Percentiles rank a stretch among this genome's conserved stretches.
Conservation (phyloP, 1,284 basidiomycete genomes). For the Xerocomus nothofagi region DNA sequence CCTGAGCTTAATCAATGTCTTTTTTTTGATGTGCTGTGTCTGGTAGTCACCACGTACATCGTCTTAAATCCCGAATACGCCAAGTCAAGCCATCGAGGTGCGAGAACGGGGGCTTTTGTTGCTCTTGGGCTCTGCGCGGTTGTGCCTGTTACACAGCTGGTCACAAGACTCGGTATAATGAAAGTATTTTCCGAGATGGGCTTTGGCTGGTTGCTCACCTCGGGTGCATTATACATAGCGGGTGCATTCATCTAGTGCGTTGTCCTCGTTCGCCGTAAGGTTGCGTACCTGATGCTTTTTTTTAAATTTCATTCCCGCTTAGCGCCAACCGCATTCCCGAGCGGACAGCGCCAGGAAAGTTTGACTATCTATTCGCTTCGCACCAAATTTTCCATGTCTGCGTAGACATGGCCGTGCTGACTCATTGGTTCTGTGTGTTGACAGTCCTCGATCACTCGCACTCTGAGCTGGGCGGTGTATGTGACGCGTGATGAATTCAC, state of each 20-base stretch:
- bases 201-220: constrained; percentile 64
- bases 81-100: constrained; percentile 72
- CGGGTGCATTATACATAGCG: constrained; percentile 70
- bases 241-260: constrained; percentile 85
- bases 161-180: constrained; percentile 56
- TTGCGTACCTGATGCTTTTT: constrained; percentile 25
- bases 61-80: constrained; percentile 81
- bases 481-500: constrained; percentile 32
- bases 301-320: constrained; percentile 33
- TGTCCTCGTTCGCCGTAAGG: constrained; percentile 28
- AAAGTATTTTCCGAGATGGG: constrained; percentile 64
- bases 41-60: constrained; percentile 65
- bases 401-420: constrained; percentile 76
- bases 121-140: constrained; percentile 75
- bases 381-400: constrained; percentile 89
- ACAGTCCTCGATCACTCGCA: constrained; percentile 60
- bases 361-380: constrained; percentile 79
- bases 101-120: constrained; percentile 81
- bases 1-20: background rate
- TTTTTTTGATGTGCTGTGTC: constrained; percentile 10
- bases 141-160: constrained; percentile 70
- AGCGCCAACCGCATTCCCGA: constrained; percentile 87
- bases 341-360: constrained; percentile 71
- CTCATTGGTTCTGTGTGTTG: constrained; percentile 68
- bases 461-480: constrained; percentile 35